Conservation (phyloP, 768 basidiomycete genomes). For the Melanogaster broomeanus region DNA sequence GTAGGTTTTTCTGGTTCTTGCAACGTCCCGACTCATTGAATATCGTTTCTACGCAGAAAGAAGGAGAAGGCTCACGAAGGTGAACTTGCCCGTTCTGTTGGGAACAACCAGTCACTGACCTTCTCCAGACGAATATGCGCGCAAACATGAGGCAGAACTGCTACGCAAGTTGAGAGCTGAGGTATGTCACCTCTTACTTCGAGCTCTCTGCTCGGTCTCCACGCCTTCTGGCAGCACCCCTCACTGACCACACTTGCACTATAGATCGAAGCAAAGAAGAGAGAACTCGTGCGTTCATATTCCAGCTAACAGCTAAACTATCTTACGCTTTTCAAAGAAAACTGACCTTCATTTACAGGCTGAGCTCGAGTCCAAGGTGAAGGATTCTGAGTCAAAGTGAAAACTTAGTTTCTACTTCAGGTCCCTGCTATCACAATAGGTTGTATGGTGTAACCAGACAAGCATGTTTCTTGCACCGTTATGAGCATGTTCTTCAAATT, state of each 20-base stretch:
- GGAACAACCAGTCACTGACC: not conserved
- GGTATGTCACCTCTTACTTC: constrained; percentile 38
- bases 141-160: constrained; percentile 56
- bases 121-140: constrained; percentile 61
- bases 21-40: not conserved
- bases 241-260: not conserved
- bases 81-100: constrained; percentile 16
- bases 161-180: constrained; percentile 58
- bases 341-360: constrained; percentile 23
- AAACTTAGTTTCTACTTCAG: not conserved
- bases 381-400: constrained; percentile 24
- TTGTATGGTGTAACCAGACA: not conserved
- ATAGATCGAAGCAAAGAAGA: constrained; percentile 33
- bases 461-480: constrained; percentile 1
- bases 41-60: constrained; percentile 44
- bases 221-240: not conserved
- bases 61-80: constrained; percentile 76
- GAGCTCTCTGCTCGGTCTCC: not conserved
- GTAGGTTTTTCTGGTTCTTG: constrained; percentile 35
- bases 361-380: constrained; percentile 30
- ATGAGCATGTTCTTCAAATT: not conserved
- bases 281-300: constrained; percentile 31
- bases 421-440: not conserved
- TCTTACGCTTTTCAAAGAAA: constrained; percentile 13
- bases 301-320: constrained; percentile 12